These are phyloP conservation scores for Antitrichia curtipendula DNA, from an alignment of 225 moss, liverwort and hornwort species.

Conservation along the genomic window DNA sequence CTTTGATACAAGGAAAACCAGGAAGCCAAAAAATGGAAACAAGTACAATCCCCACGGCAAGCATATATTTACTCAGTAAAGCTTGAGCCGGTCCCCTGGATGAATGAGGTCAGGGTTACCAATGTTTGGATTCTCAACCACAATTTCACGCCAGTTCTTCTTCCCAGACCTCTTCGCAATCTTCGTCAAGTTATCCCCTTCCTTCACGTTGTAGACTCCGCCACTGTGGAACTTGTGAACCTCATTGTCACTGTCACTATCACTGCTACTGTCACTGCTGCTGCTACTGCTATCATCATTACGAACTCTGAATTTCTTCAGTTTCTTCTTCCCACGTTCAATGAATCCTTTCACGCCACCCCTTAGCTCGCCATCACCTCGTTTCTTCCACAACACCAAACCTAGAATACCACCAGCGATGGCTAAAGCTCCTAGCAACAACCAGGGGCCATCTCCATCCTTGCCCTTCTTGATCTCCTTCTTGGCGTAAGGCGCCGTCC, in stretches of 20 bases:
- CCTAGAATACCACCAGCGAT: constrained; percentile 13
- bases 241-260: neutral
- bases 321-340: neutral
- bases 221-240: neutral
- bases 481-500: neutral
- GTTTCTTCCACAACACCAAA: neutral
- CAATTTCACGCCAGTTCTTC: constrained; percentile 61
- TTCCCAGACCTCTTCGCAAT: constrained; percentile 60
- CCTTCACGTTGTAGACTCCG: constrained; percentile 44
- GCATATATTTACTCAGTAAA: constrained; percentile 6
- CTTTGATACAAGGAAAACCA: neutral
- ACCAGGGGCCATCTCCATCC: neutral
- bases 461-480: neutral
- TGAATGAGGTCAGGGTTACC: constrained; percentile 68
- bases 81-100: constrained; percentile 62
- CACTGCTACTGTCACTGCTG: neutral
- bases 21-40: neutral
- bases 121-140: constrained; percentile 47
- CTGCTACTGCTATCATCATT: neutral
- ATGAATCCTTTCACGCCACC: neutral
- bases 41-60: neutral
- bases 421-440: constrained; percentile 12
- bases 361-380: neutral
- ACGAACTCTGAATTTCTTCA: neutral
- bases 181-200: constrained; percentile 65